Evolutionary conservation across 495 filamentous ascomycete species (phyloP).

Genomic region (Pyronema omphalodes): DNA sequence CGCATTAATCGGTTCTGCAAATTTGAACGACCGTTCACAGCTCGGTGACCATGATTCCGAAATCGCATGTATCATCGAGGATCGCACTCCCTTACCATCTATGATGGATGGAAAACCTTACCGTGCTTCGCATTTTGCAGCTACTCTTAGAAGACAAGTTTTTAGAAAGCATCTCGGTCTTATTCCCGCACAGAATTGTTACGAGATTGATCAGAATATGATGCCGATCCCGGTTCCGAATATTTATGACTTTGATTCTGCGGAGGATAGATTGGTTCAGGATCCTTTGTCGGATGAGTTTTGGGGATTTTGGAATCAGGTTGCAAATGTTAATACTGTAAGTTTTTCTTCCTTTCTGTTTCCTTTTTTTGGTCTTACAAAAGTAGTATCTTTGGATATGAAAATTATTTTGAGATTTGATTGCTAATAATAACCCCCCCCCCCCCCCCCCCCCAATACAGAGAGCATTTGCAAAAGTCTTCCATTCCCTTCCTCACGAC

Average conservation of each 20-base stretch:
- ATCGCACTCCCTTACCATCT: slow-evolving; percentile 48
- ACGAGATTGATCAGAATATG: slow-evolving; percentile 50
- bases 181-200: slow-evolving; percentile 49
- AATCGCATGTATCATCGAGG: slow-evolving; percentile 66
- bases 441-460: too few relatives aligned
- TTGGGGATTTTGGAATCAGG: slow-evolving; percentile 49
- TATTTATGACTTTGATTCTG: slow-evolving; percentile 61
- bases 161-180: slow-evolving; percentile 87
- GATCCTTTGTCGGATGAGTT: slow-evolving; percentile 58
- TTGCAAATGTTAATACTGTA: slow-evolving; percentile 57
- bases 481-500: slow-evolving; percentile 79
- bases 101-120: slow-evolving; percentile 53
- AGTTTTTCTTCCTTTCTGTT: too few relatives aligned
- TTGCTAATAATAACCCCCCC: neutral
- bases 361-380: too few relatives aligned
- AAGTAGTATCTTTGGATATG: neutral
- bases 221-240: slow-evolving; percentile 57
- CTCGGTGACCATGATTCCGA: slow-evolving; percentile 63
- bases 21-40: slow-evolving; percentile 88
- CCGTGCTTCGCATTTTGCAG: slow-evolving; percentile 60
- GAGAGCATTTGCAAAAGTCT: slow-evolving; percentile 61
- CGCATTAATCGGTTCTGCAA: slow-evolving; percentile 82
- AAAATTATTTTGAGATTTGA: too few relatives aligned
- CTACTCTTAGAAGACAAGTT: slow-evolving; percentile 64
- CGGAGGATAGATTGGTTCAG: slow-evolving; percentile 51